Conservation (phyloP, 768 basidiomycete genomes). For the Leucosporidium creatinivorum region DNA sequence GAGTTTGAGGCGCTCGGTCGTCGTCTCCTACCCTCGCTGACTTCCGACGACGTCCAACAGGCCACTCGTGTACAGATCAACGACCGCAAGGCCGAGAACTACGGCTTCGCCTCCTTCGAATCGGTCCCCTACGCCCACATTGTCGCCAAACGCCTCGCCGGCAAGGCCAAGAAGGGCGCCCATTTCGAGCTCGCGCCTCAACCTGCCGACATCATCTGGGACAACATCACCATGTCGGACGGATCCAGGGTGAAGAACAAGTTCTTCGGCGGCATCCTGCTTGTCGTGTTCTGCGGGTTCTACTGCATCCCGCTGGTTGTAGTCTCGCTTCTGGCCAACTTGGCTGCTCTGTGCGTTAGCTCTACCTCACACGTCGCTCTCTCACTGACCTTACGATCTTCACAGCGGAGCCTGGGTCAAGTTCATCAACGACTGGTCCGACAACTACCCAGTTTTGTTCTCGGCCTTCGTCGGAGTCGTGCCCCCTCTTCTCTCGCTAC, state of each 20-base stretch:
- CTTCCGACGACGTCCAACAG: not conserved
- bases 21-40: not conserved
- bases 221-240: conserved; percentile 69
- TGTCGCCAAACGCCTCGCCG: conserved; percentile 62
- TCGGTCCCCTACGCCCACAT: conserved; percentile 68
- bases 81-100: conserved; percentile 45
- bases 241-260: conserved; percentile 60
- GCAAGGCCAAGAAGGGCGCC: conserved; percentile 67
- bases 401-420: conserved; percentile 50
- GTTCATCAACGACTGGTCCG: conserved; percentile 68
- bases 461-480: conserved; percentile 79
- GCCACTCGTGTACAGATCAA: conserved; percentile 51
- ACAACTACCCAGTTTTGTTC: conserved; percentile 59
- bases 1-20: conserved; percentile 25
- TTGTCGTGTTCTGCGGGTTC: conserved; percentile 77
- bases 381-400: too few relatives aligned
- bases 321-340: conserved; percentile 85
- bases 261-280: conserved; percentile 66
- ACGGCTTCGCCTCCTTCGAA: conserved; percentile 79
- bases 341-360: conserved; percentile 47
- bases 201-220: conserved; percentile 63
- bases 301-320: conserved; percentile 87
- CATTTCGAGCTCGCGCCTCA: conserved; percentile 70
- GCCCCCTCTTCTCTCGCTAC: conserved; percentile 75
- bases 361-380: not conserved